Base-by-base conservation (phyloP, 768 basidiomycete species). In the Kondoa malvinella region DNA sequence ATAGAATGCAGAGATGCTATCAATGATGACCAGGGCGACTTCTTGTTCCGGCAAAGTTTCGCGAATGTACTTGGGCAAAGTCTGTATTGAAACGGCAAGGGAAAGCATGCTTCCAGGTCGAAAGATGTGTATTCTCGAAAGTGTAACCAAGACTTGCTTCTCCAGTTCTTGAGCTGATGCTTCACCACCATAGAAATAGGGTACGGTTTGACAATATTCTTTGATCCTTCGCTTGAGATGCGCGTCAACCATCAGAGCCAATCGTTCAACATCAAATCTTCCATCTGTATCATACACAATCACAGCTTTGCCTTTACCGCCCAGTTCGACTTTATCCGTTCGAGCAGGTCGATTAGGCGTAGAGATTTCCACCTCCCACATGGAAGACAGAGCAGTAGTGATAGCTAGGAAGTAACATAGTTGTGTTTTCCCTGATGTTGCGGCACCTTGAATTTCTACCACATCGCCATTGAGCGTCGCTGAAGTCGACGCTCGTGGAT, bases 371-470 rank as follows among this genome's bases (percentile, higher is more conserved):
- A 74, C 62, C 56, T 70, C 16, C 30, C 67, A 64, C 32, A 14
- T 27, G 32, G 67, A 50, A 26, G 87, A 86, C 14, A 83, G 76
- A 66, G 88, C 78, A 71, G 86, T 84, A 26, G 79, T 80, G 15
- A 83, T 76, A 30, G 87, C 75, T 62, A 88, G 76, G 74, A 83
- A 81, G 74, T 86, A 86, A 30, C 89, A 77, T n/a, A 92, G 77
- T 70, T 86, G 86, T 1, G 87, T 85, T 77, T 91, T 92, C 31
- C 87, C 89, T 3, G 85, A 84, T 30, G 80, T 81, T 2, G 88
- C 79, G 1, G 84, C 82, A 1, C 89, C 89, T 76, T 89, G 86
- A 26, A 92, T 80, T 76, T 88, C 86, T 70, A 90, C 77, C 56
- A 87, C 80, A 75, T 88, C 85, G 34, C 86, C 86, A 59, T 80